Evolutionary conservation across 1,284 basidiomycete genomes (phyloP).

Genomic region (Cryptococcus jaspeensis): DNA sequence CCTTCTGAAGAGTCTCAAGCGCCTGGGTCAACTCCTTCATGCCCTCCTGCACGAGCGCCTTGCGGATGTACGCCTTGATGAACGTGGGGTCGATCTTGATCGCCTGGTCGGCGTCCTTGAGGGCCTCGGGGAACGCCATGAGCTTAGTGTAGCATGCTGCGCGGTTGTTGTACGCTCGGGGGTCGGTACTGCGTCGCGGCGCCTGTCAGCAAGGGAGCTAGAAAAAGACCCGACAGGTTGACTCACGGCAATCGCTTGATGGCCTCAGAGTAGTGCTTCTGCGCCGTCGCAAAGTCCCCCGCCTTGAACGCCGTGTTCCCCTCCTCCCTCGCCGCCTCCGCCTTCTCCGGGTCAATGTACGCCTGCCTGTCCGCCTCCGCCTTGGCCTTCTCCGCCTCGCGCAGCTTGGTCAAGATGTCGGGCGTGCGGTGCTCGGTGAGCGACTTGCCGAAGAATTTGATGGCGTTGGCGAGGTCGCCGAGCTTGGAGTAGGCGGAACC

Average conservation of each 20-base stretch:
- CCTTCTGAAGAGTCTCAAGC: slow-evolving; percentile 72
- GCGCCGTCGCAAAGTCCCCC: slow-evolving; percentile 86
- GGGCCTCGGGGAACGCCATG: slow-evolving; percentile 86
- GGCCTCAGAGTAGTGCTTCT: slow-evolving; percentile 90
- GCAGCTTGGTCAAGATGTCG: slow-evolving; percentile 86
- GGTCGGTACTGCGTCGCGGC: slow-evolving; percentile 57
- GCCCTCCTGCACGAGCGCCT: slow-evolving; percentile 76
- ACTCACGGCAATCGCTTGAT: slow-evolving; percentile 85
- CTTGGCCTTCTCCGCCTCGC: slow-evolving; percentile 74
- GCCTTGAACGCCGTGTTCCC: slow-evolving; percentile 91
- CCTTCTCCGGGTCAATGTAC: slow-evolving; percentile 86
- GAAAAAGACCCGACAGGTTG: neutral
- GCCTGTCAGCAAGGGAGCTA: neutral
- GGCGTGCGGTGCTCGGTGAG: slow-evolving; percentile 96
- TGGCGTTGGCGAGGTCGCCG: slow-evolving; percentile 71
- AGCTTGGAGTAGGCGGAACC: slow-evolving; percentile 84
- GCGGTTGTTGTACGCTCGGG: slow-evolving; percentile 94
- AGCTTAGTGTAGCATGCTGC: slow-evolving; percentile 97
- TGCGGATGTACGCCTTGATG: slow-evolving; percentile 95
- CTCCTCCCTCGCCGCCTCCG: slow-evolving; percentile 81
- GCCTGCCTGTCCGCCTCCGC: slow-evolving; percentile 74
- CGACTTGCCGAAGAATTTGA: slow-evolving; percentile 88
- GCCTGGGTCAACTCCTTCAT: slow-evolving; percentile 94
- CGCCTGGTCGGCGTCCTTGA: slow-evolving; percentile 92
- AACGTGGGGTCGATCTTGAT: slow-evolving; percentile 88